These are phyloP conservation scores for Fusarium verrucosum DNA, from an alignment of 2,329 filamentous ascomycete genomes.

Conservation along the genomic window DNA sequence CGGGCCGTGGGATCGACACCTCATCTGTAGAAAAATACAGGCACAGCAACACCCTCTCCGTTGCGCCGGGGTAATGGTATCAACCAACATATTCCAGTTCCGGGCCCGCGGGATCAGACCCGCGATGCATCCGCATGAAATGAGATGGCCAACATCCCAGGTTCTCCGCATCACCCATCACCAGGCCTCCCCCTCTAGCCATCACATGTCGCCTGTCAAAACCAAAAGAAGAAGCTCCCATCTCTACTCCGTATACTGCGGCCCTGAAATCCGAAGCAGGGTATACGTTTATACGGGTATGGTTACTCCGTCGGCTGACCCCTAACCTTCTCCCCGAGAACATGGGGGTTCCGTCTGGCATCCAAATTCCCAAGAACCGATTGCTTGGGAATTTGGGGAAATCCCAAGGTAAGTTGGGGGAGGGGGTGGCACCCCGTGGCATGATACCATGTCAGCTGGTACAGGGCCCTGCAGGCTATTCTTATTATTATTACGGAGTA, in stretches of 20 bases:
- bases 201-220: constrained; percentile 37
- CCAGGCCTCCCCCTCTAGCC: constrained; percentile 23
- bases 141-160: constrained; percentile 29
- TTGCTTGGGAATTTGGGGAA: constrained; percentile 35
- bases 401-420: constrained; percentile 32
- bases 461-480: constrained; percentile 12
- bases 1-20: constrained; percentile 32
- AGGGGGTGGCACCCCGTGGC: constrained; percentile 13
- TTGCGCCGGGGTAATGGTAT: neutral
- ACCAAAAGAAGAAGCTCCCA: constrained; percentile 30
- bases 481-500: no score
- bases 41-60: constrained; percentile 2
- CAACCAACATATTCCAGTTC: neutral
- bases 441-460: constrained; percentile 34
- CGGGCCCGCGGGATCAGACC: constrained; percentile 34
- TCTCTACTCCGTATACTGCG: constrained; percentile 18
- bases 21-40: constrained; percentile 24
- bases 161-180: constrained; percentile 43
- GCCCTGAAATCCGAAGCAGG: constrained; percentile 37
- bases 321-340: constrained; percentile 21
- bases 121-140: constrained; percentile 34
- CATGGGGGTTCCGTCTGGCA: constrained; percentile 14
- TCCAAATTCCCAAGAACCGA: constrained; percentile 22
- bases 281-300: constrained; percentile 20
- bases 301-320: constrained; percentile 39